Evolutionary conservation across 2,329 filamentous ascomycete genomes (phyloP), one percentile per base, ranked within the genome.

Genomic region (Trichoderma hamatum): DNA sequence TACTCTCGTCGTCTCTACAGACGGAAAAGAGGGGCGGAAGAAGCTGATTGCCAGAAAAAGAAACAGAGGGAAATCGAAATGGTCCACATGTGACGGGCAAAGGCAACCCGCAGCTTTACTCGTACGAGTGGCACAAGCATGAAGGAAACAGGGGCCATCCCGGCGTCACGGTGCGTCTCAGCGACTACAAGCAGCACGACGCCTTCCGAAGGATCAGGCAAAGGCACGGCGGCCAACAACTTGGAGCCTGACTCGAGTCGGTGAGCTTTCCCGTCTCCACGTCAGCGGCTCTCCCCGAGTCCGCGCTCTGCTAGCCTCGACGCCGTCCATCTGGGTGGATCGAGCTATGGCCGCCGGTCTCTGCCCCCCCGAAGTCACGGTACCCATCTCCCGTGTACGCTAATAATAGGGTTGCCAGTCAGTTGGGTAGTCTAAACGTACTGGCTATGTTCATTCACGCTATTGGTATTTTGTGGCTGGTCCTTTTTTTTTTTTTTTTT

Each of bases 261-360:
- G 62, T 65, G 54, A 59, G 54, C 51, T 65, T 54, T 21, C 14
- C 52, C 54, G n/a, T 66, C 52, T 30, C 63, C 63, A 66, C 63
- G 63, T 54, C 32, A 30, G 55, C 67, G 67, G 67, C 61, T 69
- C 39, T 56, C 52, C 67, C 67, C 67, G 61, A 54, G 61, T 60
- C 67, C 61, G 67, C 52, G 67, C 28, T 39, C n/a, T 54, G 32
- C 56, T 65, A 63, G 67, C 26, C 60, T 54, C 66, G 21, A 61
- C 67, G 67, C 67, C 67, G 54, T 69, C 66, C 34, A 30, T 49
- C n/a, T 39, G 21, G 52, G 54, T 51, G 63, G 52, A 51, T 51
- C 54, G 10, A 24, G 34, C 63, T 49, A 66, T 66, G 39, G 56
- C 39, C 39, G 49, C 46, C 65, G 43, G 65, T 63, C 36, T 58